Evolutionary conservation across 2,329 filamentous ascomycete genomes (phyloP), one percentile per base, ranked within the genome.

Genomic region (Cercospora zeae-maydis): DNA sequence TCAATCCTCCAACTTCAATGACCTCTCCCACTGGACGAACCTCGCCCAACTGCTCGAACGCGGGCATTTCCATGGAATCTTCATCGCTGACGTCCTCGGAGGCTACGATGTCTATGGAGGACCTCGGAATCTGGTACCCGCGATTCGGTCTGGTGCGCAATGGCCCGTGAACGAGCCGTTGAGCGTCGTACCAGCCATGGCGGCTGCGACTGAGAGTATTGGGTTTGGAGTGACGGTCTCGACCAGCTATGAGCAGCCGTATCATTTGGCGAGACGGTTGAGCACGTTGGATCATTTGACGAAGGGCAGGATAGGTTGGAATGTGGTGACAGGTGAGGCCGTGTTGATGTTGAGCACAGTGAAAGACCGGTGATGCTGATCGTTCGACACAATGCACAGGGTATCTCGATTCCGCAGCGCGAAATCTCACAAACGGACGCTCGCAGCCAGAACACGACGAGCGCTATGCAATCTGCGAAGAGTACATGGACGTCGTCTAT

Each of bases 111-210:
- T 90, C 4, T 90, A 89, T 75, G 85, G 85, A 63, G 83, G 86
- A 0, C 84, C 84, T 0, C 75, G 78, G 3, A 87, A 84, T 63
- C 78, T 89, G 2, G 81, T 83, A 2, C 83, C 87, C 0, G 84
- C 86, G 0, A 82, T 88, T 54, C 73, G 80, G 0, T 84, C 85
- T 0, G 88, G 86, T 1, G 85, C 87, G 0, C 88, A 90, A 73
- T 90, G 86, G 82, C 88, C 88, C 0, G 85, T 89, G n/a, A 89
- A 88, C 63, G 87, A 90, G 71, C 87, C 87, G 0, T 71, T 90
- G 1, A 81, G 83, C 1, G 81, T 86, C 2, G 79, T 90, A 0
- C 81, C 86, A 1, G 86, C 87, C 2, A 88, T 90, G 86, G 87
- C 87, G 0, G 86, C 87, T 0, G 87, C 80, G 0, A 90, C 88